Evolutionary conservation across 2,329 filamentous ascomycete species (phyloP).

Genomic region (Grosmannia penicillata): DNA sequence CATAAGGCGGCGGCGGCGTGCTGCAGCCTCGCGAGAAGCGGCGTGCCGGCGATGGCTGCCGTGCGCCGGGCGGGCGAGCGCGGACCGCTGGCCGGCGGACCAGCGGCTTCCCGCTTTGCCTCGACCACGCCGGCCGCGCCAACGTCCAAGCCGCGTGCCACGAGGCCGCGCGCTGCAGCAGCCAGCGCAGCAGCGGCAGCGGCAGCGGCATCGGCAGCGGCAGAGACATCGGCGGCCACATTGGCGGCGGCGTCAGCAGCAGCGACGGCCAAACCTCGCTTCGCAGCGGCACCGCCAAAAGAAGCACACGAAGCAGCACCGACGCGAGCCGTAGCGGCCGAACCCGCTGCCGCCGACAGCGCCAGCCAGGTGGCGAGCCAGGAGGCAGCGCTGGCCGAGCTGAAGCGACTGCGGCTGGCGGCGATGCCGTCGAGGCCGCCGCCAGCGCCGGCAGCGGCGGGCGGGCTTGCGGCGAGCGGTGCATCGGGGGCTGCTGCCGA

Average conservation of each 20-base stretch:
- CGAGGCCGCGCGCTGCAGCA: background rate
- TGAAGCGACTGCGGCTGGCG: conserved; percentile 7
- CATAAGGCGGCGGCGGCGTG: conserved; percentile 6
- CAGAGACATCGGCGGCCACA: background rate
- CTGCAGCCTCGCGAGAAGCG: conserved; percentile 7
- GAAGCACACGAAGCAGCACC: too few species aligned
- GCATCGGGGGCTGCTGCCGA: background rate
- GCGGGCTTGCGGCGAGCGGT: background rate
- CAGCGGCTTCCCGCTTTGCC: conserved; percentile 3
- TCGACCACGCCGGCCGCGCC: conserved; percentile 5
- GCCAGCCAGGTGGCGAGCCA: conserved; percentile 3
- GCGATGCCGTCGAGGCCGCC: conserved; percentile 2
- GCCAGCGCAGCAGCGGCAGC: background rate
- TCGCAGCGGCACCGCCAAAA: background rate
- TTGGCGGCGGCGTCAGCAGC: background rate
- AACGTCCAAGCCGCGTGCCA: conserved; percentile 6
- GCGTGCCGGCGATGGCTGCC: conserved; percentile 2
- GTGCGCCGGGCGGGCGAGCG: conserved; percentile 1
- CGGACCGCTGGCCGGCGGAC: background rate
- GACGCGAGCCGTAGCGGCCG: background rate
- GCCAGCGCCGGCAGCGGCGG: background rate
- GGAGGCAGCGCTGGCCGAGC: conserved; percentile 9
- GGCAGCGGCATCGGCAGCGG: background rate
- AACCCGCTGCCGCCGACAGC: background rate
- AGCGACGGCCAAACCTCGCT: background rate